Base-by-base conservation (phyloP, 139 green algal species). In the Chlamydomonas asymmetrica region DNA sequence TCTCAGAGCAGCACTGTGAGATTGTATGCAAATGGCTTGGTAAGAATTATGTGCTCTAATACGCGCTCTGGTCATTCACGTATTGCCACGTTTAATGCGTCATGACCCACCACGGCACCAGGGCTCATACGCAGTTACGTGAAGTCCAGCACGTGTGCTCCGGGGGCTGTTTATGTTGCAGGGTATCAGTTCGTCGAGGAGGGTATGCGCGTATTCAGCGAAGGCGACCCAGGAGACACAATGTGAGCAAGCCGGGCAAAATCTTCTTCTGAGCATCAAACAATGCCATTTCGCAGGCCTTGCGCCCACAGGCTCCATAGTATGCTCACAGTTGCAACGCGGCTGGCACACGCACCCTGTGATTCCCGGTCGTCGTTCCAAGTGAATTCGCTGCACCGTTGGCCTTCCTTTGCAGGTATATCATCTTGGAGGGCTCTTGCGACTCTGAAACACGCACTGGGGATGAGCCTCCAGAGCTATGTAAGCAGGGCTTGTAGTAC, bases 351-450 rank as follows among this genome's bases (percentile, higher is more conserved):
- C n/a, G n/a, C 41, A 40, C 39, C 18, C 18, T 13, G 13, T 52
- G 45, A 25, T 52, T 52, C 13, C 45, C 18, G 45, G 13, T 16
- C 13, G 13, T 16, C 13, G 45, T 16, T 25, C 45, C 45, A 52
- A 52, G 45, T 52, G 13, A 25, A 16, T 13, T 13, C 45, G 13
- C 13, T 52, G n/a, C n/a, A n/a, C n/a, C n/a, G n/a, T 52, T 52
- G 13, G 45, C 45, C 13, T 52, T 52, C 13, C 45, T 25, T 16
- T 16, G n/a, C 69, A 75, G 69, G 70, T 76, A 69, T 52, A 68
- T 76, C 31, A 32, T 76, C 5, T 32, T 76, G 4, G 31, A 57
- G 2, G 70, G 70, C 31, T 18, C 70, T 5, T 76, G 70, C 41
- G 69, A 75, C 60, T 34, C 7, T 27, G 5, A 18, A n/a, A 43